Evolutionary conservation across 306 rosid genomes (phyloP).

Genomic region (Medicago ruthenica): DNA sequence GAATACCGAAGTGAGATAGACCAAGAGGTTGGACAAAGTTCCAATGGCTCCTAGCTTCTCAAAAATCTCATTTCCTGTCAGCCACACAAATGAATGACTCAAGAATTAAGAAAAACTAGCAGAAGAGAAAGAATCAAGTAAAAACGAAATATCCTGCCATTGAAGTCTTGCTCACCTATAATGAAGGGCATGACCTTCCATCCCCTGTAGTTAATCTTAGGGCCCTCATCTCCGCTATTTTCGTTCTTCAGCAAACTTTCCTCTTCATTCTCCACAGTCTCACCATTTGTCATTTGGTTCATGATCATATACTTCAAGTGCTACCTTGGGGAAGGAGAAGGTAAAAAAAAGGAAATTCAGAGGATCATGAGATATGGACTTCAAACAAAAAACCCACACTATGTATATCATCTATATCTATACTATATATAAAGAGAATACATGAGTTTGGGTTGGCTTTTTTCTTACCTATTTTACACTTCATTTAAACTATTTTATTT

Average conservation of each 20-base stretch:
- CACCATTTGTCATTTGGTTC: slow-evolving; percentile 35
- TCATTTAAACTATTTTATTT: too few relatives aligned
- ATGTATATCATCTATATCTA: too few relatives aligned
- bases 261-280: slow-evolving; percentile 43
- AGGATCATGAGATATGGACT: slow-evolving; percentile 2
- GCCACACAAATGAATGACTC: slow-evolving; percentile 17
- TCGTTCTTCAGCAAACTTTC: slow-evolving; percentile 53
- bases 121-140: background rate
- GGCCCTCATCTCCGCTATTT: slow-evolving; percentile 44
- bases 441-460: too few relatives aligned
- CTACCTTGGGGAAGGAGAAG: slow-evolving; percentile 30
- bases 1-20: slow-evolving; percentile 59
- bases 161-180: slow-evolving; percentile 60
- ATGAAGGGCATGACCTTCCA: slow-evolving; percentile 94
- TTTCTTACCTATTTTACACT: too few relatives aligned
- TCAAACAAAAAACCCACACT: slow-evolving; percentile 15
- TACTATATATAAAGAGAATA: too few relatives aligned
- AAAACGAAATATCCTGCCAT: background rate
- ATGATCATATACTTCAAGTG: slow-evolving; percentile 27
- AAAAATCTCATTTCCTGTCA: slow-evolving; percentile 88
- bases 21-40: slow-evolving; percentile 58
- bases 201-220: slow-evolving; percentile 66
- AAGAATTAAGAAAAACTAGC: slow-evolving; percentile 4
- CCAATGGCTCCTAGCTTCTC: slow-evolving; percentile 88
- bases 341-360: background rate